These are phyloP conservation scores for Sporothrix mexicana DNA, from an alignment of 2,329 filamentous ascomycete genomes.

Conservation along the genomic window DNA sequence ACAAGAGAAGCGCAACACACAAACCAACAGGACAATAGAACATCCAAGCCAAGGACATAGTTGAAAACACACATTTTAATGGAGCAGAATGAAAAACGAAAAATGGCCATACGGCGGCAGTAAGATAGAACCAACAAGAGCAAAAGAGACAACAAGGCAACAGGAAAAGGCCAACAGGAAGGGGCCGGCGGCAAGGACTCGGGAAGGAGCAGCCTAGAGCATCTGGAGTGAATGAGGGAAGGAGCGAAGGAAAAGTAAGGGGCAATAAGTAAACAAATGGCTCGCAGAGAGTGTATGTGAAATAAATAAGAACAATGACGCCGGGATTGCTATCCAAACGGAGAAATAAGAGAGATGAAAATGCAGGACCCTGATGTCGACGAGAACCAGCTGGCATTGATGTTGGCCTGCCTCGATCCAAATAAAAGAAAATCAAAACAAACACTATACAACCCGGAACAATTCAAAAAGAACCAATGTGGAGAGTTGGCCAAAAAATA, in stretches of 20 bases:
- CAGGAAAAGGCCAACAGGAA: neutral
- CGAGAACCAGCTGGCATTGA: neutral
- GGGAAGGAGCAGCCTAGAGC: neutral
- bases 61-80: too few species aligned
- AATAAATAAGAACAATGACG: neutral
- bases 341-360: neutral
- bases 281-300: too few species aligned
- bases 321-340: neutral
- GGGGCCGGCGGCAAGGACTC: conserved; percentile 17
- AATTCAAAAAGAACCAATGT: neutral
- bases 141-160: neutral
- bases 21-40: neutral
- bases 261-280: conserved; percentile 7
- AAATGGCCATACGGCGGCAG: neutral
- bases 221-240: neutral
- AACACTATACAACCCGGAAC: neutral
- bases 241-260: neutral
- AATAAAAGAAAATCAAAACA: conserved; percentile 2
- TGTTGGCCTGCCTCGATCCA: neutral
- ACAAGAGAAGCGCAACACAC: conserved; percentile 7
- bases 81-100: neutral
- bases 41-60: neutral
- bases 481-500: neutral
- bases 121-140: too few species aligned
- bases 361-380: neutral